Evolutionary conservation across 257 asterid genomes (phyloP), one percentile per base, ranked within the genome.

Genomic region (Nicotiana paniculata): DNA sequence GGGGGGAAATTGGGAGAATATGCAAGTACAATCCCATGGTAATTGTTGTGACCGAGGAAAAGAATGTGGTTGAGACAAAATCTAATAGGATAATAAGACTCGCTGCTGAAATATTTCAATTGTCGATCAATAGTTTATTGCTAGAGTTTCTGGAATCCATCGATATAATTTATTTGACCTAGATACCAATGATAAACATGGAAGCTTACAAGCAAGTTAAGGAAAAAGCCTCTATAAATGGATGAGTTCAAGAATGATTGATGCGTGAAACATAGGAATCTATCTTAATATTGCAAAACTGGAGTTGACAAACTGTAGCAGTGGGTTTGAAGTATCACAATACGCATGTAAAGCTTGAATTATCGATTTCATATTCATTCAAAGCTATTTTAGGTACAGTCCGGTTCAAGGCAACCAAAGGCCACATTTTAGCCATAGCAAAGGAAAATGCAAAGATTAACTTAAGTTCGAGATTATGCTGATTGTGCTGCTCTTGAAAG

Each of bases 241-340:
- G 77, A 70, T 70, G 77, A 70, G 15, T 39, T 70, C 57, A 5
- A 43, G 37, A 70, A 70, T 21, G 58, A n/a, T 54, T 70, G 59
- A 21, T 43, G 78, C 37, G 24, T 21, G 55, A 43, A 12, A 21
- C 24, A 21, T 11, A 43, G 59, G 7, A 21, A 43, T 43, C 59
- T 72, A 21, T 72, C 77, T 43, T 12, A 43, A 72, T 43, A 37
- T 37, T 16, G 17, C 77, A 68, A 17, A 69, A 4, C 1, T 39
- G n/a, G 57, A 69, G 55, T 39, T 69, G 57, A 69, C 33, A 69
- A 69, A 69, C 24, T 39, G 57, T 69, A 69, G 77, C 77, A 69
- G 28, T 18, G 58, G 58, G 30, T 59, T 59, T 59, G 65, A 59
- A 10, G 4, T 59, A 59, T 59, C 21, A 59, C 13, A 10, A 4